Evolutionary conservation across 305 asterid genomes (phyloP).

Genomic region (Fraxinus xanthoxyloides): DNA sequence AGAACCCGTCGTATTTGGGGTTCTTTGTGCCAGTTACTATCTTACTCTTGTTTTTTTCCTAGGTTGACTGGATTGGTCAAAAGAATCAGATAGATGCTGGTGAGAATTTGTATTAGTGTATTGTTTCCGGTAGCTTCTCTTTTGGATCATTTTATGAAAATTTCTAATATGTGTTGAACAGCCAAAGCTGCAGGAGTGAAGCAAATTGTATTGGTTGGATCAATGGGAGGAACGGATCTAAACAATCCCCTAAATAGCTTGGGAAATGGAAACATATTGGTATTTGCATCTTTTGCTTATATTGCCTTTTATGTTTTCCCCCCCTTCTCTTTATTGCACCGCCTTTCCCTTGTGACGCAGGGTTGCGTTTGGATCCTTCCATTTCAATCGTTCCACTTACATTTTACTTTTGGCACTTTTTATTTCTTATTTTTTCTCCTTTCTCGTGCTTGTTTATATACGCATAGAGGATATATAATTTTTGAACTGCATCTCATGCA

Average conservation of each 20-base stretch:
- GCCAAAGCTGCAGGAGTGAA: constrained; percentile 59
- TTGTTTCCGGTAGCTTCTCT: not conserved
- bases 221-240: constrained; percentile 55
- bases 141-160: not conserved
- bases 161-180: constrained; percentile 13
- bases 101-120: constrained; percentile 23
- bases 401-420: not conserved
- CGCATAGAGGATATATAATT: not conserved
- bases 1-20: not conserved
- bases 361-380: not conserved
- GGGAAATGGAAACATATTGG: constrained; percentile 54
- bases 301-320: not conserved
- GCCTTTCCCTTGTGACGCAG: not conserved
- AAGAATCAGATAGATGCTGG: constrained; percentile 94
- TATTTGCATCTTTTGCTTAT: constrained; percentile 9
- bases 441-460: not conserved
- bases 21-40: not conserved
- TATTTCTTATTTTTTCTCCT: not conserved
- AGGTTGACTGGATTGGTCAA: constrained; percentile 97
- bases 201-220: constrained; percentile 50
- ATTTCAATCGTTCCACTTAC: not conserved
- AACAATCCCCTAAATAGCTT: constrained; percentile 44
- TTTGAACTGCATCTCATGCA: not conserved
- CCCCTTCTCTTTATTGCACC: not conserved
- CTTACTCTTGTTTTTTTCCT: constrained; percentile 2